These are phyloP conservation scores for Hyaloscypha hepaticicola DNA, from an alignment of 495 filamentous ascomycete species.

Conservation along the genomic window DNA sequence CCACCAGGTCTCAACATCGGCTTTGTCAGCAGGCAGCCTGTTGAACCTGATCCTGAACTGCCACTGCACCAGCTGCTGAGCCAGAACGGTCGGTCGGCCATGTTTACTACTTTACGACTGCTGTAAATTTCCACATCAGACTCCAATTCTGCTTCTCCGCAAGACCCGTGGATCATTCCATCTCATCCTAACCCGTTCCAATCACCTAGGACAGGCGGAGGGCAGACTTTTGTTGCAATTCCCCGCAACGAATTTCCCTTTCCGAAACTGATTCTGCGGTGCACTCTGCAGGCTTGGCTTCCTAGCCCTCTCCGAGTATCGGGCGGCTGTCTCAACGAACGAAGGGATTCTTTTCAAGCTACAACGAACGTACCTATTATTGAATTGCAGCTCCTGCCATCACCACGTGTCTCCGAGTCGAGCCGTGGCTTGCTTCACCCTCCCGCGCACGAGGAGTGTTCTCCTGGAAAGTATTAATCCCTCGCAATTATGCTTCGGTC, in stretches of 20 bases:
- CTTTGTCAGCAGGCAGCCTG: neutral
- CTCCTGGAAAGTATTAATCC: neutral
- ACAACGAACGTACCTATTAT: too few species aligned
- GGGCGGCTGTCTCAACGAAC: neutral
- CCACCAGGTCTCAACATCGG: too few species aligned
- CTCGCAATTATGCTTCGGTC: neutral
- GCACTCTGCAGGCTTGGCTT: neutral
- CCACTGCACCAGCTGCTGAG: too few species aligned
- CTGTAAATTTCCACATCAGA: too few species aligned
- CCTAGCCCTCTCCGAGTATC: neutral
- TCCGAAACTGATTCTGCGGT: neutral
- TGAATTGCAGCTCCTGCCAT: neutral
- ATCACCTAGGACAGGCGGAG: neutral
- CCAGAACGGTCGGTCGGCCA: too few species aligned
- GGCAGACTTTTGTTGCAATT: too few species aligned
- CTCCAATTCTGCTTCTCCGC: conserved; percentile 11
- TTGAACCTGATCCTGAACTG: neutral
- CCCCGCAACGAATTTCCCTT: neutral
- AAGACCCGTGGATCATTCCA: conserved; percentile 6
- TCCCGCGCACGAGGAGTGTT: neutral
- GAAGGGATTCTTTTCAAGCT: neutral
- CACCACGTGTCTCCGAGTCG: neutral
- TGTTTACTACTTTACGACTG: too few species aligned
- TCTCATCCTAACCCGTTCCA: neutral
- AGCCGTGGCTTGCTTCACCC: neutral